Evolutionary conservation across 495 filamentous ascomycete genomes (phyloP).

Genomic region (Penicillium cinerascens): DNA sequence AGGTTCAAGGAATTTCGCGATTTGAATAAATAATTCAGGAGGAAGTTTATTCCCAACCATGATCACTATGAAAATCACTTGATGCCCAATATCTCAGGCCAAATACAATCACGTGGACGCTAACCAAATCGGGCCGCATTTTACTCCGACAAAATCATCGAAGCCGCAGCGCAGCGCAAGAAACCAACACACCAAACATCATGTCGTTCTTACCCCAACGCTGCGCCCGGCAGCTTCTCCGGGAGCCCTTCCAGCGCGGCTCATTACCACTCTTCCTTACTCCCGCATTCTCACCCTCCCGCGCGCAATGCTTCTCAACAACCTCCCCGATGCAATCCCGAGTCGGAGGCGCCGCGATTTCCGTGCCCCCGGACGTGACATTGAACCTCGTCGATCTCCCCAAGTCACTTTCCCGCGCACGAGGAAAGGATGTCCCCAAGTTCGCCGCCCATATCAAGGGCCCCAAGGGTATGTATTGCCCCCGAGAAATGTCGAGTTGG

Average conservation of each 20-base stretch:
- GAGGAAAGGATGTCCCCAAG: slow-evolving; percentile 52
- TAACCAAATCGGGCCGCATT: slow-evolving; percentile 28
- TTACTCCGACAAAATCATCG: slow-evolving; percentile 36
- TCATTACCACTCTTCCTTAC: slow-evolving; percentile 68
- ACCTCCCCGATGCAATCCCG: slow-evolving; percentile 66
- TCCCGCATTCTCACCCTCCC: slow-evolving; percentile 60
- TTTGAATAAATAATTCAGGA: no score
- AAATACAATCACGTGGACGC: slow-evolving; percentile 28
- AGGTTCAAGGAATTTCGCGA: no score
- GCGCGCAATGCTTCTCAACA: slow-evolving; percentile 66
- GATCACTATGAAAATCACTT: no score
- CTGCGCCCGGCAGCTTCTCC: slow-evolving; percentile 42
- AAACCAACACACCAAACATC: slow-evolving; percentile 23
- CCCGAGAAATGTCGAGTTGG: background rate
- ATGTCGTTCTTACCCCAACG: slow-evolving; percentile 40
- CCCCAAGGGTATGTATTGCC: slow-evolving; percentile 58
- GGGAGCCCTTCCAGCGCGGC: slow-evolving; percentile 28
- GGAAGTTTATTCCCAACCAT: no score
- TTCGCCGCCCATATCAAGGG: slow-evolving; percentile 64
- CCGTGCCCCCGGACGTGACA: slow-evolving; percentile 78
- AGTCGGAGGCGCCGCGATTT: slow-evolving; percentile 76
- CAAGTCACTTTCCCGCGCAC: slow-evolving; percentile 43
- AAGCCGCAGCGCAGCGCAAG: slow-evolving; percentile 28
- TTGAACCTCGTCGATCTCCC: slow-evolving; percentile 62
- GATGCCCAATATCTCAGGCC: no score